phyloP scores from a whole-genome alignment of 2,329 filamentous ascomycete genomes.

The Aspergillus spinulosporus region DNA sequence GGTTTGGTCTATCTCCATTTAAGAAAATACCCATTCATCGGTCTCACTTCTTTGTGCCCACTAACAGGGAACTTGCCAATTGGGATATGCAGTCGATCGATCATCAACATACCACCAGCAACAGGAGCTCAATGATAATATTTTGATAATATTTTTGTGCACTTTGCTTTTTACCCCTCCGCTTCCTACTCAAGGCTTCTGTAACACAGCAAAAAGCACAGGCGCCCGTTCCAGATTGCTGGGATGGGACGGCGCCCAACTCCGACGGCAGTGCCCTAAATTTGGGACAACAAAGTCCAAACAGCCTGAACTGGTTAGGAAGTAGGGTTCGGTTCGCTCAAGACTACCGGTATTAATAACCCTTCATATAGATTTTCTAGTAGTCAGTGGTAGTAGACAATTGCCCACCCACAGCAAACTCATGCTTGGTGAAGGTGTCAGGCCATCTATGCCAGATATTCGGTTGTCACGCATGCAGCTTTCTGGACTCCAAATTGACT shows the following conservation, averaged over 20 bases:
- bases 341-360: background rate
- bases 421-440: too few relatives aligned
- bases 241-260: conserved; percentile 10
- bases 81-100: background rate
- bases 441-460: background rate
- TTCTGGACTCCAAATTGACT: background rate
- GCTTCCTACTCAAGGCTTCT: conserved; percentile 2
- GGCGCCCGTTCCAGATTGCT: conserved; percentile 23
- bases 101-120: background rate
- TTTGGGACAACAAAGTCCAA: background rate
- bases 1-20: too few relatives aligned
- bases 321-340: background rate
- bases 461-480: background rate
- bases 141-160: background rate
- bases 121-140: background rate
- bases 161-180: background rate
- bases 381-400: background rate
- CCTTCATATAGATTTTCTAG: background rate
- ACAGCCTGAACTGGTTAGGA: background rate
- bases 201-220: conserved; percentile 20
- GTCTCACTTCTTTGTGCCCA: background rate
- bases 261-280: background rate
- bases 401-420: too few relatives aligned
- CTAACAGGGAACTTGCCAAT: background rate
- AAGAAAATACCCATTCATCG: background rate